Evolutionary conservation across 805 yeast genomes (phyloP), one percentile per base, ranked within the genome.

Genomic region (Soucietia sequanensis): DNA sequence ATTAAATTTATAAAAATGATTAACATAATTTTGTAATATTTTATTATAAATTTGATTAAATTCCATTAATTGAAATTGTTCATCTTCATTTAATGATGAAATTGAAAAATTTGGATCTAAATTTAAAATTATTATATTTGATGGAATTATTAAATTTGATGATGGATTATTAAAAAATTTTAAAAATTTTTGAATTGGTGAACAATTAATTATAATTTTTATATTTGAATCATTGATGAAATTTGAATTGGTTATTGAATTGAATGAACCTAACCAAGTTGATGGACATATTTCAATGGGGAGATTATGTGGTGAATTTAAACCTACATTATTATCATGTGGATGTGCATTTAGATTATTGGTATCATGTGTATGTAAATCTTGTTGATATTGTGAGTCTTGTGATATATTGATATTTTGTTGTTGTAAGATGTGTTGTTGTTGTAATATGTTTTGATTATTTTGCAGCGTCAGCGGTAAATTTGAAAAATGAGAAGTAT

Each of bases 181-280:
- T 18, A 67, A 47, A 34, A 67, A 67, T 13, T 34, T 42, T 28
- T 42, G 39, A 1, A 71, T 64, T 12, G 58, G 43, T 3, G 62
- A 59, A 38, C 72, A 67, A 45, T 67, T 67, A 31, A 67, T 58
- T 20, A 67, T 50, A 11, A 67, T 60, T 43, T 67, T 63, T 30
- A 64, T 56, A 31, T 62, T 60, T 30, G 44, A 41, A 19, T 39
- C 27, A 11, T 40, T 38, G 17, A 61, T 35, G 34, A 51, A 48
- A 7, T 39, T 31, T 9, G 16, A 34, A 32, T 48, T 36, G 11
- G 31, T 27, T 10, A 45, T 31, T 10, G 42, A 27, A 16, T 28
- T 13, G 38, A 50, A 53, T 4, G 53, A 41, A 8, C 62, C 64
- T 23, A 56, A 32, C 59, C 61, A 57, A 6, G 60, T 42, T 6